Percentiles rank a stretch among this genome's conserved stretches.
Conservation (phyloP, 176 grass and related monocot genomes). For the Neostapfia colusana region DNA sequence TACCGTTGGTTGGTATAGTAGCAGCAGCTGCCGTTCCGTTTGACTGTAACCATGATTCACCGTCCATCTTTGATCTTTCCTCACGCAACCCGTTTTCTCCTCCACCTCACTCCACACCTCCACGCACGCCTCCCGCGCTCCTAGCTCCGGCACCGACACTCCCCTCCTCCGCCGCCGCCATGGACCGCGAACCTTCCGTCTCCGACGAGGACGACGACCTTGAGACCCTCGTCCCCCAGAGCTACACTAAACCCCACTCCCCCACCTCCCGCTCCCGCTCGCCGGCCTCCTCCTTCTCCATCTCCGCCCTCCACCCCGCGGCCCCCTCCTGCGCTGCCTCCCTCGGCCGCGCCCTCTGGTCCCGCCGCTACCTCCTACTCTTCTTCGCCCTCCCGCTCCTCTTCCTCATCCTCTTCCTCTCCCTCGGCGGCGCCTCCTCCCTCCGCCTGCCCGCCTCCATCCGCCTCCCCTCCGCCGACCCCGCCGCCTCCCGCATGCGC, state of each 20-base stretch:
- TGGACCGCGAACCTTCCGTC: slow-evolving; percentile 54
- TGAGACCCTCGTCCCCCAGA: slow-evolving; percentile 76
- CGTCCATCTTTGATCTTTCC: slow-evolving; percentile 9
- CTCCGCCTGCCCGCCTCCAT: slow-evolving; percentile 41
- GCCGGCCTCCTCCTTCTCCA: slow-evolving; percentile 32
- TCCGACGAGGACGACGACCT: slow-evolving; percentile 89
- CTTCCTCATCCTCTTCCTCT: slow-evolving; percentile 72
- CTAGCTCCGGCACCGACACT: slow-evolving; percentile 41
- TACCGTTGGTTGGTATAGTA: too few species aligned
- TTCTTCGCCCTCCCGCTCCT: slow-evolving; percentile 56
- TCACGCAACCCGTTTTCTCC: too few species aligned
- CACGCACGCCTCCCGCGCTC: background rate
- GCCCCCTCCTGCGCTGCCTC: slow-evolving; percentile 37
- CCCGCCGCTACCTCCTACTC: slow-evolving; percentile 62
- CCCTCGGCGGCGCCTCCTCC: slow-evolving; percentile 50
- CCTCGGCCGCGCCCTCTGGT: slow-evolving; percentile 47
- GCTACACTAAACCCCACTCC: slow-evolving; percentile 51
- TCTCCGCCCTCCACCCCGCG: slow-evolving; percentile 38
- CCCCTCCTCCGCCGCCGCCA: slow-evolving; percentile 34
- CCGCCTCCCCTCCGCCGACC: slow-evolving; percentile 44
- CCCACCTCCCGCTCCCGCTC: slow-evolving; percentile 24
- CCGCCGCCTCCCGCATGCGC: slow-evolving; percentile 60
- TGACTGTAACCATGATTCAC: slow-evolving; percentile 33
- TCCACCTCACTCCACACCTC: background rate
- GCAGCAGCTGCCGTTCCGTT: slow-evolving; percentile 5